Percentiles rank a stretch among this genome's conserved stretches.
These are phyloP conservation scores for Nothophaeocryptopus gaeumannii DNA, from an alignment of 2,329 filamentous ascomycete genomes.

Conservation along the genomic window DNA sequence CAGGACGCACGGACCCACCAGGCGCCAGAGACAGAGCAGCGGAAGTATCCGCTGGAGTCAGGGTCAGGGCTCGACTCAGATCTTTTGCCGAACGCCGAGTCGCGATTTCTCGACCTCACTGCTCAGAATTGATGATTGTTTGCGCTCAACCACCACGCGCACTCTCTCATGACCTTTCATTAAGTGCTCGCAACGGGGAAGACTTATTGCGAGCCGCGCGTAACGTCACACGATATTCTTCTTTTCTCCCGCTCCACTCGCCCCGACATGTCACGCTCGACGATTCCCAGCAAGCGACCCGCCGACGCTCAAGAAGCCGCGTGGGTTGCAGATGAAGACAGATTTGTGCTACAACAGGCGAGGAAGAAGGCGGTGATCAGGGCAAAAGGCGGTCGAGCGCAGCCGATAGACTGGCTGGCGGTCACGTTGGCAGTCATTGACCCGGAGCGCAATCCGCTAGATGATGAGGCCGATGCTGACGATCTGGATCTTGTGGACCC, in stretches of 20 bases:
- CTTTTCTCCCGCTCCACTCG: not conserved
- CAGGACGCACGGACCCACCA: too few species aligned
- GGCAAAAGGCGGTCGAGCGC: conserved; percentile 84
- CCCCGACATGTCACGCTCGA: conserved; percentile 31
- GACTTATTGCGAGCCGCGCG: conserved; percentile 4
- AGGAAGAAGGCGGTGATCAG: conserved; percentile 98
- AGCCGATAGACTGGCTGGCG: conserved; percentile 88
- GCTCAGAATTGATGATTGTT: conserved; percentile 3
- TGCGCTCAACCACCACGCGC: not conserved
- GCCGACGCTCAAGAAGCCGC: conserved; percentile 50
- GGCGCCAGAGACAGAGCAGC: too few species aligned
- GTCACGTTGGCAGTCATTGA: conserved; percentile 90
- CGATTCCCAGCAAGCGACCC: conserved; percentile 40
- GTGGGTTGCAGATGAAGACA: conserved; percentile 92
- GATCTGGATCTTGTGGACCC: conserved; percentile 76
- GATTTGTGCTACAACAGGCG: conserved; percentile 91
- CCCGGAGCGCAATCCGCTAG: conserved; percentile 70
- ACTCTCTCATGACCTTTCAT: not conserved
- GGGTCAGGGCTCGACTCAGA: too few species aligned
- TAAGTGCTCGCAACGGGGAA: conserved; percentile 3
- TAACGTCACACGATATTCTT: conserved; percentile 11
- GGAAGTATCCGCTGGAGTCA: too few species aligned
- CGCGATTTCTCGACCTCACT: too few species aligned
- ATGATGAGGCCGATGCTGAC: conserved; percentile 75
- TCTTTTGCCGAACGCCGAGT: too few species aligned